Base-by-base conservation (phyloP, 2,329 filamentous ascomycete genomes). In the Monosporascus sp. region DNA sequence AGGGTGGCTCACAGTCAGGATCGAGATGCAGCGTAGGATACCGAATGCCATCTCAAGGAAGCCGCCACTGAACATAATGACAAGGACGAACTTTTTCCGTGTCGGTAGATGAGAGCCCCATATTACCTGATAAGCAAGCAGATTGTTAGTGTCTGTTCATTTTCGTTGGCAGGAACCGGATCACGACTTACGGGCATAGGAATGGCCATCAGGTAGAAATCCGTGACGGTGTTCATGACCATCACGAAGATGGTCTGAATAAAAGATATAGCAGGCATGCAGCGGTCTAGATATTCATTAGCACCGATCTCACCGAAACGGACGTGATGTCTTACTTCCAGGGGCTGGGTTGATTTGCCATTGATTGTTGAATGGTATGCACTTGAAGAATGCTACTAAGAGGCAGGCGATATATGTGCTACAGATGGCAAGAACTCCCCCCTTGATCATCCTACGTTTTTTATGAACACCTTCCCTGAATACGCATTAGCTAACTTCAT, bases 261-360 rank as follows among this genome's bases (percentile, higher is more conserved):
- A 14, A 69, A 68, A 5, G 75, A 77, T 35, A 77, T 71, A 0
- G 75, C 75, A 0, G 75, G 75, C 58, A 75, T 72, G 53, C 75
- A 77, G 31, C 66, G 59, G 50, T 75, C 58, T 54, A 18, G 20
- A 31, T 47, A 27, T 27, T 27, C 25, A 3, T 27, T 8, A 27
- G 25, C 25, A 27, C 25, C 25, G 8, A 27, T 27, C 25, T 27
- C 25, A 27, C 25, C 7, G 2, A 27, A 27, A 27, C 2, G 7
- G 25, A 27, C 25, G 7, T 27, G 25, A 8, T 27, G 24, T 70
- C 74, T 59, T 52, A 77, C 73, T 76, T 14, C 76, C 75, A 3
- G 77, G 77, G 20, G 76, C 56, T 2, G 77, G 77, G 50, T 74
- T 61, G 27, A 81, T 80, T 60, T 80, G 75, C 73, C 74, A 78